phyloP scores from a whole-genome alignment of 2,329 filamentous ascomycete genomes.

The Reticulascus tulasneorum region DNA sequence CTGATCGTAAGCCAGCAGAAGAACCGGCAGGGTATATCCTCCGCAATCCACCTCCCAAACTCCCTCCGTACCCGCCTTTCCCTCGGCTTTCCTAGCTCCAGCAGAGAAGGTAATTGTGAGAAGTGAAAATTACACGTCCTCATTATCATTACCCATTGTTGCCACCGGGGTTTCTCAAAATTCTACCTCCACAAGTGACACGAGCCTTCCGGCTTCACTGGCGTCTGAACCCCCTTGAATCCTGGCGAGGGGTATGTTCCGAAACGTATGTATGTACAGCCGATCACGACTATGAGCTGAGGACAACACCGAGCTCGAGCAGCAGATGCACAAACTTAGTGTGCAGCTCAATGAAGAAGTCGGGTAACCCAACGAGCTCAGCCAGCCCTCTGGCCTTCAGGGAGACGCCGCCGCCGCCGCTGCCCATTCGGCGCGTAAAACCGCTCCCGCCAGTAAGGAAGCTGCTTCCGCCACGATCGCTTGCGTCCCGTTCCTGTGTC shows the following conservation, averaged over 20 bases:
- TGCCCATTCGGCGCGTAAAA: conserved; percentile 55
- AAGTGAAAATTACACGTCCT: neutral
- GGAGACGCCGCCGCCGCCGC: conserved; percentile 50
- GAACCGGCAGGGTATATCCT: conserved; percentile 8
- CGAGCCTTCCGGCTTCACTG: too few relatives aligned
- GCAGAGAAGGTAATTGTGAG: conserved; percentile 3
- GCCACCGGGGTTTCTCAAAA: too few relatives aligned
- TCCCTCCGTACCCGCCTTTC: neutral
- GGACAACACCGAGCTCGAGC: conserved; percentile 52
- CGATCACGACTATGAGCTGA: conserved; percentile 37
- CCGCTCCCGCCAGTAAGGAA: conserved; percentile 54
- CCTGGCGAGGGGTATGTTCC: too few relatives aligned
- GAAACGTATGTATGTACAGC: conserved; percentile 8
- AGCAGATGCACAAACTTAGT: conserved; percentile 59
- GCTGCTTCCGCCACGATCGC: conserved; percentile 45
- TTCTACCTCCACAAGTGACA: too few relatives aligned
- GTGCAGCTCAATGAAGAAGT: conserved; percentile 67
- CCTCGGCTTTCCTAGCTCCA: conserved; percentile 3
- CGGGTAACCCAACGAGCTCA: conserved; percentile 62
- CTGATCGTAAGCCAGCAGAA: too few relatives aligned
- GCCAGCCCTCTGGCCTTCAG: conserved; percentile 58
- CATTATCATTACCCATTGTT: conserved; percentile 19
- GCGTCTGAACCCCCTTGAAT: too few relatives aligned
- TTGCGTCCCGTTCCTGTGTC: conserved; percentile 4
- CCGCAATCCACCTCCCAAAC: neutral